Base-by-base conservation (phyloP, 2,329 filamentous ascomycete genomes). In the Simplicillium aogashimaense region DNA sequence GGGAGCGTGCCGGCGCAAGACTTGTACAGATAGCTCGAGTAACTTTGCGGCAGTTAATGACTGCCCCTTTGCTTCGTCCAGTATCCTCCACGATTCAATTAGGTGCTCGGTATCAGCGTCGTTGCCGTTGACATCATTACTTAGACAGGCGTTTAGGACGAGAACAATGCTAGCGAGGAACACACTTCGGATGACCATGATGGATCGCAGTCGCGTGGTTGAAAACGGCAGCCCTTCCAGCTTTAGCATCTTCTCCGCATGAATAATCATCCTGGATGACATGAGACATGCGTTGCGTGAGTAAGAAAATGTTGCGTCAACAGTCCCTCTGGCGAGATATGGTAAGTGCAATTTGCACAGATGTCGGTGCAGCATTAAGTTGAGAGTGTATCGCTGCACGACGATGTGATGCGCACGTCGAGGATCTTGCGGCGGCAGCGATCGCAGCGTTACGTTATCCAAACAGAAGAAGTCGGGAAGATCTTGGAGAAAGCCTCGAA, bases 341-440 rank as follows among this genome's bases (percentile, higher is more conserved):
- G 59, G 59, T 7, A 61, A 50, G 38, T 61, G 59, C 9, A 61
- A 44, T 39, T 58, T 61, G 43, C 58, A 61, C 9, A 56, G 48
- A 32, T 61, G 56, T 1, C 58, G 57, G 15, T 59, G 51, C 3
- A 59, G 40, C 11, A 60, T 50, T 6, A 59, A 37, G 17, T 56
- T 58, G 29, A 61, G 49, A 15, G 56, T 47, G 41, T 61, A 58
- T 8, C 59, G 53, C 33, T 61, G 58, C 13, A 58, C 42, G 1
- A 50, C 49, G 35, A 59, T 51, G 13, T 43, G 44, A 3, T 50
- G 50, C 13, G 45, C 45, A 15, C 50, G 45, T 31, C 46, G 46
- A 4, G 44, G 36, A 34, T 59, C 54, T 7, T 45, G 45, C 1
- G 42, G 31, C 2, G 52, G 50, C 4, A 58, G 43, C 10, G 43